Evolutionary conservation across 495 filamentous ascomycete genomes (phyloP).

Genomic region (Viridothelium virens): DNA sequence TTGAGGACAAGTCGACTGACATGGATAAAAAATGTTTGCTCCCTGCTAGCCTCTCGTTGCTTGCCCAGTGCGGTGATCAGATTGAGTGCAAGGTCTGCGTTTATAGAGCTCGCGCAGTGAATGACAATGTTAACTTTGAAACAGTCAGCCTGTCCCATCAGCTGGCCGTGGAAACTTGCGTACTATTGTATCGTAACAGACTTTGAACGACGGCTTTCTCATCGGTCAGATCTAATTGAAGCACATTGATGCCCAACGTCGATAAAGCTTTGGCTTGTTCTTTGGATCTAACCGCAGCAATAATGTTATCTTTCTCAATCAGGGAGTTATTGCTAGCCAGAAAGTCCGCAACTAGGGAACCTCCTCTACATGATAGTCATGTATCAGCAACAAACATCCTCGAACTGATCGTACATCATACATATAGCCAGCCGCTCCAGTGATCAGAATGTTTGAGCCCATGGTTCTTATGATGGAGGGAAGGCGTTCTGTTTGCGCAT

Average conservation of each 20-base stretch:
- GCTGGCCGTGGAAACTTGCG: neutral
- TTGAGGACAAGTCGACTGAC: neutral
- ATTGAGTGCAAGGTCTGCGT: constrained; percentile 21
- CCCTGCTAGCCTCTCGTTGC: neutral
- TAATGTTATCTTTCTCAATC: constrained; percentile 24
- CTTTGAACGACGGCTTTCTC: constrained; percentile 26
- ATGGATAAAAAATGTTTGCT: constrained; percentile 10
- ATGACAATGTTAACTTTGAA: constrained; percentile 22
- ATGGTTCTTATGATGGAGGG: neutral
- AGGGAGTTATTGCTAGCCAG: constrained; percentile 19
- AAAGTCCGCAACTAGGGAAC: constrained; percentile 30
- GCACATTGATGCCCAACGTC: constrained; percentile 27
- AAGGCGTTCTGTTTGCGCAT: neutral
- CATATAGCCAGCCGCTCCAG: constrained; percentile 35
- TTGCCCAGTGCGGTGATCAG: constrained; percentile 19
- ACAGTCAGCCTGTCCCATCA: constrained; percentile 17
- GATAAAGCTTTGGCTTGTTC: constrained; percentile 28
- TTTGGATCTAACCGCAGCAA: constrained; percentile 28
- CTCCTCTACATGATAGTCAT: constrained; percentile 27
- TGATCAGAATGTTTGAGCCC: constrained; percentile 28
- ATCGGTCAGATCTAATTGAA: constrained; percentile 28
- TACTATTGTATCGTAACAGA: neutral
- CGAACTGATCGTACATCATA: constrained; percentile 17
- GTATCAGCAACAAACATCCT: constrained; percentile 15
- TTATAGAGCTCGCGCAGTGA: constrained; percentile 29